phyloP scores from a whole-genome alignment of 257 asterid genomes.

The Solanum ossicruentum region DNA sequence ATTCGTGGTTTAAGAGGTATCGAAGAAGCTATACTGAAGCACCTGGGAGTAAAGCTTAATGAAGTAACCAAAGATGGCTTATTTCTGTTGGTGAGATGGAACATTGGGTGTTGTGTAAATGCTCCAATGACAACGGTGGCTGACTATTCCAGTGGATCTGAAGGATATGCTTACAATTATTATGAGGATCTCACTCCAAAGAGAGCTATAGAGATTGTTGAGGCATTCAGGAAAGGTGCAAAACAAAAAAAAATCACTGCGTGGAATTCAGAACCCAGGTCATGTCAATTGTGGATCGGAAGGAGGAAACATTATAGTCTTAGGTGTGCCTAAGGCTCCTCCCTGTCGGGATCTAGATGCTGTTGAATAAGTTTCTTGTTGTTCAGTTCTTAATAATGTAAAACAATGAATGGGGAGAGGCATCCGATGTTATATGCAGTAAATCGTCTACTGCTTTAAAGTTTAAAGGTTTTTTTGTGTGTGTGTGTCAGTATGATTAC shows the following conservation, averaged over 20 bases:
- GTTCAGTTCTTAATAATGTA: slow-evolving; percentile 29
- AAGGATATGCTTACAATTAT: slow-evolving; percentile 78
- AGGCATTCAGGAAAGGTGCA: slow-evolving; percentile 84
- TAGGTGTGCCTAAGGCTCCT: slow-evolving; percentile 85
- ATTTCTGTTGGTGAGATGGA: slow-evolving; percentile 99
- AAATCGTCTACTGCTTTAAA: not conserved
- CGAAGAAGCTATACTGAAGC: slow-evolving; percentile 75
- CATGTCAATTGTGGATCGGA: slow-evolving; percentile 78
- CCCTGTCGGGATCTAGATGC: slow-evolving; percentile 93
- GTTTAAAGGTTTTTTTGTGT: not conserved
- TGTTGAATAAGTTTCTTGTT: slow-evolving; percentile 26
- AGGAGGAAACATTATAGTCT: slow-evolving; percentile 76
- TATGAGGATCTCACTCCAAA: slow-evolving; percentile 83
- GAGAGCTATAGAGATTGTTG: slow-evolving; percentile 81
- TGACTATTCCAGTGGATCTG: slow-evolving; percentile 93
- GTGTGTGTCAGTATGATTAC: not conserved
- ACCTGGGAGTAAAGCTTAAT: slow-evolving; percentile 90
- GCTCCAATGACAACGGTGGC: slow-evolving; percentile 99
- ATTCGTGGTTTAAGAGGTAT: slow-evolving; percentile 88
- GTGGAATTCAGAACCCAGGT: slow-evolving; percentile 79
- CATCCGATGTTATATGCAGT: slow-evolving; percentile 9
- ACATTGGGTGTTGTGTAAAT: slow-evolving; percentile 93
- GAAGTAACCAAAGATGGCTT: slow-evolving; percentile 97
- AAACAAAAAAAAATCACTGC: slow-evolving; percentile 49
- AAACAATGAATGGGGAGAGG: slow-evolving; percentile 18